Conservation (phyloP, 176 grass and related monocot species). For the Bromus sterilis region DNA sequence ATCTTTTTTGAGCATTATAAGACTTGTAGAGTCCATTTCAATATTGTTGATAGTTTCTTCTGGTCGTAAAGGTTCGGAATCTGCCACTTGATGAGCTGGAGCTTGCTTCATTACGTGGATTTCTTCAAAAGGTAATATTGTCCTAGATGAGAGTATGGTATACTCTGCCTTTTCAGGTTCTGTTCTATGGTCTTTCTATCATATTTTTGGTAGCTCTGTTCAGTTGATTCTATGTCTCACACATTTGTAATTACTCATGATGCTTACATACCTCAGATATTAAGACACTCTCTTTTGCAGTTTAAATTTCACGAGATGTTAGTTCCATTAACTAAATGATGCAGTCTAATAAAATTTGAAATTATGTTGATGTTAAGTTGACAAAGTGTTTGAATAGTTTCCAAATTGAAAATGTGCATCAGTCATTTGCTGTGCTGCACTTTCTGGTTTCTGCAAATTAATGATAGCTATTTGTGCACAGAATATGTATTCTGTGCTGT, state of each 20-base stretch:
- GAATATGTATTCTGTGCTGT: not conserved
- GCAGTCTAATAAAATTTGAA: not conserved
- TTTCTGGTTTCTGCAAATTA: slow-evolving; percentile 8
- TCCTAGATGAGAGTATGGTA: not conserved
- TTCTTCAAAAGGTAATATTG: slow-evolving; percentile 79
- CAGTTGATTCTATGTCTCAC: slow-evolving; percentile 16
- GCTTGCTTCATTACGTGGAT: slow-evolving; percentile 92
- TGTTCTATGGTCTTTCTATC: not conserved
- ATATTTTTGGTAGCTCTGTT: not conserved
- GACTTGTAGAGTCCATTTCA: slow-evolving; percentile 2
- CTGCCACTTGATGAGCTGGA: slow-evolving; percentile 96
- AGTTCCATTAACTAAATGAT: not conserved
- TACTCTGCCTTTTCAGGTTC: slow-evolving; percentile 4
- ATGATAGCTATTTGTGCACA: not conserved
- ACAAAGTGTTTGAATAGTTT: not conserved
- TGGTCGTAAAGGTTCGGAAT: slow-evolving; percentile 77
- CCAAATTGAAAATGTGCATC: not conserved
- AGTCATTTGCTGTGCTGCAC: not conserved
- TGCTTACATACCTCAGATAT: not conserved
- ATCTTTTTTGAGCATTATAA: slow-evolving; percentile 12
- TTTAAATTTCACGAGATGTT: not conserved
- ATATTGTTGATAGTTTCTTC: slow-evolving; percentile 27
- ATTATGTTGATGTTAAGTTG: not conserved
- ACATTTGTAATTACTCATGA: slow-evolving; percentile 14
- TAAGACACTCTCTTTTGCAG: not conserved